Evolutionary conservation across 495 filamentous ascomycete genomes (phyloP), one percentile per base, ranked within the genome.

Genomic region (Lepidopterella palustris): DNA sequence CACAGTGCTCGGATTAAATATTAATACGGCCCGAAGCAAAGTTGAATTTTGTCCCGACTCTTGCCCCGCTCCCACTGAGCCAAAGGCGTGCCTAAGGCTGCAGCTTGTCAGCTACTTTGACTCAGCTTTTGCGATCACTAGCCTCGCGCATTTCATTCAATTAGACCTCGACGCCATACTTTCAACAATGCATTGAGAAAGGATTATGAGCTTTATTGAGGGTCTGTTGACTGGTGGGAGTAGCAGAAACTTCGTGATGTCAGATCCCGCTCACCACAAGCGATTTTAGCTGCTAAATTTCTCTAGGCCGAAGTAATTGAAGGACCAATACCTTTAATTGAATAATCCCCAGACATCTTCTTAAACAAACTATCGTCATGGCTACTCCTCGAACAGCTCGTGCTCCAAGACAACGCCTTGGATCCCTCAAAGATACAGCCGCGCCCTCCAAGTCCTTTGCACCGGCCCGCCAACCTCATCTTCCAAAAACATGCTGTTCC

Each of bases 401-500:
- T 3, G 35, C 35, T 42, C 35, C 35, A 13, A 42, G 35, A 42
- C 13, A 42, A 18, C 35, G 35, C 35, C 35, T 42, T 18, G 13
- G 13, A 11, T 42, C 35, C 13, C 35, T 42, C 18, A 42, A 42
- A 18, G 18, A 42, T 18, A n/a, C n/a, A n/a, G 13, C 35, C 9
- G 35, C 3, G 18, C 35, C 35, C 35, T 42, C 35, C 3, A 42
- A 42, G 35, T 15, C 18, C 35, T 42, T 42, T 18, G 13, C 35
- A 18, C 35, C 3, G 18, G 29, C 23, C 28, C 27, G 24, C 28
- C 56, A 45, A 10, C 21, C 52, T 9, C 25, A 20, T n/a, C 18
- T n/a, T 4, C 28, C 27, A n/a, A 28, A 28, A 45, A 49, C 39
- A 13, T 62, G 60, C 48, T 66, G 64, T 48, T 54, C 53, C 11